These are phyloP conservation scores for Purpureocillium lavendulum DNA, from an alignment of 2,329 filamentous ascomycete species.

Conservation along the genomic window DNA sequence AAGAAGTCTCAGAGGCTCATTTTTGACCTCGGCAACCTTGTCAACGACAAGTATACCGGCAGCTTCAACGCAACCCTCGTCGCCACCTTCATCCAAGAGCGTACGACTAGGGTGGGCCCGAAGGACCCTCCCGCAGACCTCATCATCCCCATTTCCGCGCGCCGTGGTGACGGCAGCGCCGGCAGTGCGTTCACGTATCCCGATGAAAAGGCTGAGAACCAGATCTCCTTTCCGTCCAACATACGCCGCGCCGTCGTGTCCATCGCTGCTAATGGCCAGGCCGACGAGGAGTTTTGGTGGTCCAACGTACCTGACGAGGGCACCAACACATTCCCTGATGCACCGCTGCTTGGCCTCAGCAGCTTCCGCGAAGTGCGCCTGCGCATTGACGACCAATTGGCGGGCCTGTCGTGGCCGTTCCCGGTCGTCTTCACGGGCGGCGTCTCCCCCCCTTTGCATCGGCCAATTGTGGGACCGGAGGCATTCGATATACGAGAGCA, in stretches of 20 bases:
- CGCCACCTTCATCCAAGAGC: slow-evolving; percentile 56
- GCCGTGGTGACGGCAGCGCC: slow-evolving; percentile 36
- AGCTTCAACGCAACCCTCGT: slow-evolving; percentile 66
- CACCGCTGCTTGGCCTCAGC: slow-evolving; percentile 56
- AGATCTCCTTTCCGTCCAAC: slow-evolving; percentile 56
- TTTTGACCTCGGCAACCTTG: slow-evolving; percentile 69
- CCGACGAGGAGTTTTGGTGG: slow-evolving; percentile 80
- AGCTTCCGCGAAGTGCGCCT: slow-evolving; percentile 75
- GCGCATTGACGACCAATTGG: slow-evolving; percentile 62
- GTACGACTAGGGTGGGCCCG: not conserved
- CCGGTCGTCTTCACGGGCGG: slow-evolving; percentile 78
- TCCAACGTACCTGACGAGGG: slow-evolving; percentile 62
- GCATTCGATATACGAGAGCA: slow-evolving; percentile 72
- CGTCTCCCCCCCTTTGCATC: slow-evolving; percentile 66
- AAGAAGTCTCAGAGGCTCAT: slow-evolving; percentile 62
- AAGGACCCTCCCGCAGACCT: slow-evolving; percentile 42
- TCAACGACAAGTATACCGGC: slow-evolving; percentile 63
- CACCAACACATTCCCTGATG: slow-evolving; percentile 46
- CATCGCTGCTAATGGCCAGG: slow-evolving; percentile 70
- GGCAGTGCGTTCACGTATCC: slow-evolving; percentile 64
- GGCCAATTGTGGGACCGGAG: slow-evolving; percentile 70
- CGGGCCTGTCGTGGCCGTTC: slow-evolving; percentile 74
- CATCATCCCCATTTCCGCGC: slow-evolving; percentile 59
- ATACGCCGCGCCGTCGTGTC: slow-evolving; percentile 63
- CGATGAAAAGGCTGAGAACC: slow-evolving; percentile 48